phyloP scores from a whole-genome alignment of 1,284 basidiomycete genomes.

The Amylostereum chailletii region DNA sequence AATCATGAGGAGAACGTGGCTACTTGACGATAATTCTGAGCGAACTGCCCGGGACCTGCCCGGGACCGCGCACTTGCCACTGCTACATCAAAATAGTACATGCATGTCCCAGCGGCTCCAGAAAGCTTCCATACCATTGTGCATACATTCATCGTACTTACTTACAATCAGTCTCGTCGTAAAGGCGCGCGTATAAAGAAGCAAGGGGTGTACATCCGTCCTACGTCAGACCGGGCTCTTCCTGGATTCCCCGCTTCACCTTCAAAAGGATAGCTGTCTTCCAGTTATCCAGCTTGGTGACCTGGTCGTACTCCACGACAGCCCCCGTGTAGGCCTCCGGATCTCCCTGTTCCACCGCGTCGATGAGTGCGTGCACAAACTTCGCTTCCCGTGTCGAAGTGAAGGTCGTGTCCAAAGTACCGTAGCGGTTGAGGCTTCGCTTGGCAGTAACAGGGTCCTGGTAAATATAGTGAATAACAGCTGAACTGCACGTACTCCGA shows the following conservation, averaged over 20 bases:
- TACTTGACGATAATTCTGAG: background rate
- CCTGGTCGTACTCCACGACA: slow-evolving; percentile 80
- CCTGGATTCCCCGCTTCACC: slow-evolving; percentile 77
- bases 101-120: too few relatives aligned
- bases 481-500: slow-evolving; percentile 5
- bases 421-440: slow-evolving; percentile 71
- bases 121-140: too few relatives aligned
- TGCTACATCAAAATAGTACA: too few relatives aligned
- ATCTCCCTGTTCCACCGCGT: slow-evolving; percentile 77
- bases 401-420: slow-evolving; percentile 75
- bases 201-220: background rate
- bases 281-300: slow-evolving; percentile 90
- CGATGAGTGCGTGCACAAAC: slow-evolving; percentile 70
- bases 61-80: background rate
- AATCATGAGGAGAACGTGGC: slow-evolving; percentile 4
- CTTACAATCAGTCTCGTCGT: background rate
- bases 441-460: slow-evolving; percentile 84
- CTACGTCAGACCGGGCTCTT: slow-evolving; percentile 43
- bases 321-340: slow-evolving; percentile 71
- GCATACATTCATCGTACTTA: background rate
- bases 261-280: slow-evolving; percentile 85
- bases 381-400: slow-evolving; percentile 83
- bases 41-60: background rate
- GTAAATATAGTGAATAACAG: slow-evolving; percentile 1
- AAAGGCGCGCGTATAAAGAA: background rate